Conservation (phyloP, 116 monocot species). For the Trichopus zeylanicus region DNA sequence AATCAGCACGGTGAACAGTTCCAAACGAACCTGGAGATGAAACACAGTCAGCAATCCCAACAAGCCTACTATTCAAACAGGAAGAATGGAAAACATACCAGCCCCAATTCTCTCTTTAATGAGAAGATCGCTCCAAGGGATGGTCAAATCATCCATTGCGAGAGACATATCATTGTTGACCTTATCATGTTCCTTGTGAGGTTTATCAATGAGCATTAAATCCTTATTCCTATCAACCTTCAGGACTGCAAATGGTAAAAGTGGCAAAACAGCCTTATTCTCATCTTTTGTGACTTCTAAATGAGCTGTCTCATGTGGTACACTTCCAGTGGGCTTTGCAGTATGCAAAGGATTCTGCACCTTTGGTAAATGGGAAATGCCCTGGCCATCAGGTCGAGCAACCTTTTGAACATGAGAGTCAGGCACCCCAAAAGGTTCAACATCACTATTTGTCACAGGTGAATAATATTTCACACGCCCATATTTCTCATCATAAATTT, state of each 20-base stretch:
- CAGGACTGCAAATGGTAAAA: slow-evolving; percentile 17
- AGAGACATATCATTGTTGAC: slow-evolving; percentile 28
- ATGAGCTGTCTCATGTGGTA: slow-evolving; percentile 14
- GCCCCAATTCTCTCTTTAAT: slow-evolving; percentile 95
- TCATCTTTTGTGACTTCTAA: slow-evolving; percentile 26
- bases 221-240: slow-evolving; percentile 39
- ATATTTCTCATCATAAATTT: slow-evolving; percentile 27
- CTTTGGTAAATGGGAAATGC: slow-evolving; percentile 13
- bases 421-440: slow-evolving; percentile 11
- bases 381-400: slow-evolving; percentile 18
- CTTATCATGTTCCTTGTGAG: slow-evolving; percentile 9
- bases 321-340: slow-evolving; percentile 7
- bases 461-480: slow-evolving; percentile 10
- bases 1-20: slow-evolving; percentile 91
- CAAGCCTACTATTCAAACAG: neutral
- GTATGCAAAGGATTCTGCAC: slow-evolving; percentile 15
- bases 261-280: slow-evolving; percentile 13
- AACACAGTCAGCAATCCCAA: neutral
- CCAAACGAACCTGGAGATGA: slow-evolving; percentile 83
- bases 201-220: slow-evolving; percentile 15
- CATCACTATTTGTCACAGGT: slow-evolving; percentile 20
- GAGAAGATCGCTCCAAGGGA: slow-evolving; percentile 80
- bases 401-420: slow-evolving; percentile 13
- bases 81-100: slow-evolving; percentile 30
- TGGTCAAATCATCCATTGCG: slow-evolving; percentile 57